Evolutionary conservation across 495 filamentous ascomycete species (phyloP).

Genomic region (Cercophora sp.): DNA sequence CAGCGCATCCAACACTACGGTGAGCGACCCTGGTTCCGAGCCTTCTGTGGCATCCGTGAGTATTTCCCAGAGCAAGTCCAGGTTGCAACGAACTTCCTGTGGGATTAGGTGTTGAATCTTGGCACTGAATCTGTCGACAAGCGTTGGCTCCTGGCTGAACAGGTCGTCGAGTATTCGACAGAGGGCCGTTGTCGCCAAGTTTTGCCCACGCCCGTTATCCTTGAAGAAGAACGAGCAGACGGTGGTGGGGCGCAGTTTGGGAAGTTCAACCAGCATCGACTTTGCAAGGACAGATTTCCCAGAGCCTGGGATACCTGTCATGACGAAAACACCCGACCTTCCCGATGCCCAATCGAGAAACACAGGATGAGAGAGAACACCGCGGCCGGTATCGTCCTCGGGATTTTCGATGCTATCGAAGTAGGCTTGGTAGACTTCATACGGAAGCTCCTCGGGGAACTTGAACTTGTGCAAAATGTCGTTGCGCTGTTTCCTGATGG

Average conservation of each 20-base stretch:
- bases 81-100: slow-evolving; percentile 18
- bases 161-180: slow-evolving; percentile 19
- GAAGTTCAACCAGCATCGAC: slow-evolving; percentile 15
- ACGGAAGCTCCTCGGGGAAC: slow-evolving; percentile 22
- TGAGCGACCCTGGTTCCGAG: slow-evolving; percentile 14
- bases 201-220: slow-evolving; percentile 19
- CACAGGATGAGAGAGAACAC: slow-evolving; percentile 13
- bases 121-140: slow-evolving; percentile 14
- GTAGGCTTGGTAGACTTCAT: slow-evolving; percentile 21
- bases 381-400: slow-evolving; percentile 10
- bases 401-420: slow-evolving; percentile 20
- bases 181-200: slow-evolving; percentile 16
- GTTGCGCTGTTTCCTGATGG: slow-evolving; percentile 14
- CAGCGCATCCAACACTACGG: slow-evolving; percentile 16
- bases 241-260: slow-evolving; percentile 4
- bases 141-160: slow-evolving; percentile 4
- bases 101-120: slow-evolving; percentile 14
- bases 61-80: slow-evolving; percentile 17
- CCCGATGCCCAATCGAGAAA: slow-evolving; percentile 16
- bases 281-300: slow-evolving; percentile 22
- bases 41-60: slow-evolving; percentile 9
- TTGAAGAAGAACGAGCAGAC: slow-evolving; percentile 23
- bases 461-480: slow-evolving; percentile 22
- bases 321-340: slow-evolving; percentile 9
- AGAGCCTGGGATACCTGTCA: slow-evolving; percentile 17